Evolutionary conservation across 495 filamentous ascomycete genomes (phyloP).

Genomic region (Podospora australis): DNA sequence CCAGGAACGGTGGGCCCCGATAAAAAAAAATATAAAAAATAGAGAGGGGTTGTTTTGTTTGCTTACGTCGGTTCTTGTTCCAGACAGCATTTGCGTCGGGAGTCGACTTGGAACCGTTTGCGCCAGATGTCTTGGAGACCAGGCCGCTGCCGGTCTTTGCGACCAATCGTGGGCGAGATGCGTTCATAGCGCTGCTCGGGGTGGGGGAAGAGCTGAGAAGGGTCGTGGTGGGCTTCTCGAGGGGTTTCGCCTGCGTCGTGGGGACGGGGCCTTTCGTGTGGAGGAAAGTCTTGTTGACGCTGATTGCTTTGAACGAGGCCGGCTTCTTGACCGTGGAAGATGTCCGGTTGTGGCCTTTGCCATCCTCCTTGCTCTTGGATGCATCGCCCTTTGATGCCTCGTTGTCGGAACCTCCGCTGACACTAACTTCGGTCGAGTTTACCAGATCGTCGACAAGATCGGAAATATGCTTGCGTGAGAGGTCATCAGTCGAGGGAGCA

Average conservation of each 20-base stretch:
- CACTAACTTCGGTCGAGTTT: slow-evolving; percentile 49
- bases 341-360: slow-evolving; percentile 57
- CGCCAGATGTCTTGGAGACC: slow-evolving; percentile 43
- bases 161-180: slow-evolving; percentile 46
- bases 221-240: slow-evolving; percentile 37
- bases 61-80: slow-evolving; percentile 91
- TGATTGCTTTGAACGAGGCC: slow-evolving; percentile 87
- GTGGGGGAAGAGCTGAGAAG: slow-evolving; percentile 27
- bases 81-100: slow-evolving; percentile 74
- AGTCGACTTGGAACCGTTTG: slow-evolving; percentile 50
- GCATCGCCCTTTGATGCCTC: slow-evolving; percentile 53
- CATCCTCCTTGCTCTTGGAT: slow-evolving; percentile 42
- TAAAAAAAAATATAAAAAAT: too few species aligned
- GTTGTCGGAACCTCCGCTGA: slow-evolving; percentile 64
- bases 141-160: slow-evolving; percentile 48
- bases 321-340: slow-evolving; percentile 72
- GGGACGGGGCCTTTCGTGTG: slow-evolving; percentile 47
- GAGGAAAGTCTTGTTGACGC: slow-evolving; percentile 83
- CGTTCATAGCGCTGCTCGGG: slow-evolving; percentile 34
- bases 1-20: background rate
- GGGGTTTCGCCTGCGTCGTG: slow-evolving; percentile 42
- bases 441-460: slow-evolving; percentile 45
- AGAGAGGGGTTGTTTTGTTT: background rate
- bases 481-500: slow-evolving; percentile 29
- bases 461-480: slow-evolving; percentile 45